Evolutionary conservation across 1,284 basidiomycete genomes (phyloP), one percentile per base, ranked within the genome.

Genomic region (Puccinia triticina): DNA sequence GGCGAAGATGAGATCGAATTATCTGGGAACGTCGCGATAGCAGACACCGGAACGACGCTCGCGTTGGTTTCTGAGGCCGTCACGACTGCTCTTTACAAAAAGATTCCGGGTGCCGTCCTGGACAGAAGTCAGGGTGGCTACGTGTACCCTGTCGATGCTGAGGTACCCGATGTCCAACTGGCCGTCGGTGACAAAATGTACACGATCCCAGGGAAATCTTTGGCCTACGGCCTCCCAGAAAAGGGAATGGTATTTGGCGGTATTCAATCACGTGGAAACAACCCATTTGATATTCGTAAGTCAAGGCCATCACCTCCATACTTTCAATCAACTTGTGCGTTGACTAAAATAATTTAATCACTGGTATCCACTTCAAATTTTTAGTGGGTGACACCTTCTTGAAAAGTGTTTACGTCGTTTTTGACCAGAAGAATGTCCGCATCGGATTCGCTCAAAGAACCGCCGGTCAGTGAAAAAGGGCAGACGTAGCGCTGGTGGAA

Each of bases 11-110:
- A 84, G 78, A 64, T 84, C n/a, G 86, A 86, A 53, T 80, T 84
- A 11, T 50, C 74, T 48, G 84, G 85, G 8, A 88, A 88, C 85
- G 86, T 86, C 10, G 86, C 88, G 40, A 88, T 88, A 79, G 86
- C 88, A 59, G 88, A 88, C 84, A 88, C 88, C n/a, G 88, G 88
- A 59, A 88, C 88, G 32, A 88, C 88, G 1, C 87, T 88, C 79
- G 85, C 87, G 16, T 85, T 88, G 26, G 82, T 87, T 26, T 87
- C 87, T 80, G 86, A 87, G 73, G 81, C 80, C 14, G 85, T 86
- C 57, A 84, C 87, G 0, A 84, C 86, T 40, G 83, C 83, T 21
- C 85, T 88, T 82, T 88, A 88, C 75, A 83, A 85, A 84, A 72
- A 57, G 83, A 84, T 82, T 32, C 83, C 86, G 40, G 88, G 88